Evolutionary conservation across 306 rosid species (phyloP).

Genomic region (Quercus mongolica): DNA sequence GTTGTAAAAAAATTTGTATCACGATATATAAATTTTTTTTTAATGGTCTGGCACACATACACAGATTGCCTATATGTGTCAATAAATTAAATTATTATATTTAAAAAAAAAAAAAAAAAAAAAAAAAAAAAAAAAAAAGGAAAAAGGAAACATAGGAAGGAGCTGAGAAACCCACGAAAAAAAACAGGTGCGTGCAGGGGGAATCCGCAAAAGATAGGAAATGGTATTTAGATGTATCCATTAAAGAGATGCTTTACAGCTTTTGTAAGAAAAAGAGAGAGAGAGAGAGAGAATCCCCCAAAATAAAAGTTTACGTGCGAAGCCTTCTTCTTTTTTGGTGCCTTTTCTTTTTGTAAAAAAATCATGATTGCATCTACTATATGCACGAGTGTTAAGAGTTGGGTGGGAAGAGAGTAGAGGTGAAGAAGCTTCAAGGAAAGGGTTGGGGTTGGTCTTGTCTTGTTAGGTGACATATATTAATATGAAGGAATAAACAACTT

Average conservation of each 20-base stretch:
- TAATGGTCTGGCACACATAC: no score
- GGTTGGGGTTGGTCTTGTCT: background rate
- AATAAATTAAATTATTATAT: background rate
- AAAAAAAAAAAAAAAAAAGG: no score
- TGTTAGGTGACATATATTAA: no score
- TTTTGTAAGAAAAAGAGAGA: background rate
- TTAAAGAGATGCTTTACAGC: background rate
- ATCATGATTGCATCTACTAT: constrained; percentile 11
- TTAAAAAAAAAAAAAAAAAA: background rate
- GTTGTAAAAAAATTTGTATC: no score
- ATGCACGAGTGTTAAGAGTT: constrained; percentile 9
- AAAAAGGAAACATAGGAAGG: background rate
- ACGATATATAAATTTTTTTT: no score
- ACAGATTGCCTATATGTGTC: no score
- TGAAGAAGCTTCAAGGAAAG: constrained; percentile 53
- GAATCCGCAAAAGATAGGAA: background rate
- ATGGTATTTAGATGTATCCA: background rate
- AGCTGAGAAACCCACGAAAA: no score
- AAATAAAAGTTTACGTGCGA: background rate
- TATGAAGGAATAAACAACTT: no score
- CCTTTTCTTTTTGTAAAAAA: constrained; percentile 1
- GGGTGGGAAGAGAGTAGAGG: constrained; percentile 20
- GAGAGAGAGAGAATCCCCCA: background rate
- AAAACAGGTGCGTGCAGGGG: no score
- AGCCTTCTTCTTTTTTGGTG: background rate